Evolutionary conservation across 768 basidiomycete genomes (phyloP).

Genomic region (Serendipita sp.): DNA sequence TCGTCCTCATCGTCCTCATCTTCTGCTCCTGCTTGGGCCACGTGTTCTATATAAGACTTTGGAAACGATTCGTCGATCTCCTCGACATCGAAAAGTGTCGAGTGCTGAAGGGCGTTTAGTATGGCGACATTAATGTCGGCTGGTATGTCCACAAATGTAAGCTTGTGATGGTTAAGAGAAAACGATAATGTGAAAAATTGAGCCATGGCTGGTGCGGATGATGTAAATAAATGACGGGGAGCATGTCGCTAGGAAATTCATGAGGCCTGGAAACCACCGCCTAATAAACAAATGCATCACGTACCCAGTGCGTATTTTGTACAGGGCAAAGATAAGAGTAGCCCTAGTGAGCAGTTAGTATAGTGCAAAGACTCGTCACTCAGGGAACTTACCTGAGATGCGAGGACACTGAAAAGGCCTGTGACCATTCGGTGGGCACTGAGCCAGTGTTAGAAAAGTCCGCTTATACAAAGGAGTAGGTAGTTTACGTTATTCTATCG

Average conservation of each 20-base stretch:
- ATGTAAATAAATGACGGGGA: slow-evolving; percentile 3
- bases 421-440: background rate
- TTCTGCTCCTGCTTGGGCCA: background rate
- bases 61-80: background rate
- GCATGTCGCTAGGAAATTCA: background rate
- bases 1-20: background rate
- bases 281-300: background rate
- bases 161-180: background rate
- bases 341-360: background rate
- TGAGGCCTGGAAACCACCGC: background rate
- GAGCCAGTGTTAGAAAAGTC: background rate
- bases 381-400: background rate
- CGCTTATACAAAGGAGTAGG: background rate
- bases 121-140: background rate
- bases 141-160: background rate
- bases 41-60: background rate
- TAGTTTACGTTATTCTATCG: background rate
- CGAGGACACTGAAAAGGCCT: background rate
- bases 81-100: background rate
- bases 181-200: background rate
- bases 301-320: slow-evolving; percentile 2
- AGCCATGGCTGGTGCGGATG: background rate
- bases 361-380: background rate
- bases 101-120: background rate
- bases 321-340: background rate